phyloP scores from a whole-genome alignment of 2,329 filamentous ascomycete species.

The Coniochaeta ligniaria region DNA sequence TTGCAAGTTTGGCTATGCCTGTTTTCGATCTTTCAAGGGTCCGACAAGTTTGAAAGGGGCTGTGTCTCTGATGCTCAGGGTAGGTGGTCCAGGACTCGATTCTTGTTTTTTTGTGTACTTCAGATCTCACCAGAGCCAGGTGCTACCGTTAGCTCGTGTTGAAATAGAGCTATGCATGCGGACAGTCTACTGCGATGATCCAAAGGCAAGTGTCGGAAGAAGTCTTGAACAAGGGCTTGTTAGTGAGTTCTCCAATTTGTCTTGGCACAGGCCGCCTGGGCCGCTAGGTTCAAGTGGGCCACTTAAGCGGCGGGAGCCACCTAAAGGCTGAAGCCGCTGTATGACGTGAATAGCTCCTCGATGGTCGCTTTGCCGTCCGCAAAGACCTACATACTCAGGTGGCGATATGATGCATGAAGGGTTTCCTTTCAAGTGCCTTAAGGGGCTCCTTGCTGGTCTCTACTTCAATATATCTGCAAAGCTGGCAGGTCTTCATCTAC shows the following conservation, averaged over 20 bases:
- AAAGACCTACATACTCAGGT: background rate
- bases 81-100: background rate
- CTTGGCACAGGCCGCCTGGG: background rate
- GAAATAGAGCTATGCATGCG: background rate
- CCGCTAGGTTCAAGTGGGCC: background rate
- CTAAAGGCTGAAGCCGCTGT: background rate
- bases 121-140: background rate
- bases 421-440: background rate
- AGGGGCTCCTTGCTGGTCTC: background rate
- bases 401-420: background rate
- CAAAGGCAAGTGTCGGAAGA: background rate
- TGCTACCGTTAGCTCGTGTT: background rate
- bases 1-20: conserved; percentile 10
- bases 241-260: background rate
- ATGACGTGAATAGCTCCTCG: background rate
- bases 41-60: too few species aligned
- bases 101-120: background rate
- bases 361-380: background rate
- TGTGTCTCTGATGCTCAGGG: too few species aligned
- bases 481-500: too few species aligned
- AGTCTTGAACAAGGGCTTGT: background rate
- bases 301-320: background rate
- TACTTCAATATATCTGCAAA: too few species aligned
- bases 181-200: background rate
- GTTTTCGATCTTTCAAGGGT: too few species aligned